phyloP scores from a whole-genome alignment of 257 asterid species.

The Ilex asprella region DNA sequence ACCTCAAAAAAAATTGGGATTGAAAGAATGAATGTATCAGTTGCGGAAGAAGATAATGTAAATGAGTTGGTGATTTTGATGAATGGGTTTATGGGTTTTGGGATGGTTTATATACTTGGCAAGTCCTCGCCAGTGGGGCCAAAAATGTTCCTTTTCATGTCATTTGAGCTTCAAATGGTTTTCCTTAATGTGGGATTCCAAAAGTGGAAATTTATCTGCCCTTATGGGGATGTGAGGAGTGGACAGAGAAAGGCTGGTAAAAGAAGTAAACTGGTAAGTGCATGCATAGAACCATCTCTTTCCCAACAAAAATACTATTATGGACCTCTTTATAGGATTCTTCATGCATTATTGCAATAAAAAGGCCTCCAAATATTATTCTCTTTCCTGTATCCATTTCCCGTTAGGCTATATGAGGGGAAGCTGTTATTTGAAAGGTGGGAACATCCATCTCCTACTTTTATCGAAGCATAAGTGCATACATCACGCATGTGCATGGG shows the following conservation, averaged over 20 bases:
- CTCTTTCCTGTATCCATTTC: too few species aligned
- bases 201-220: constrained; percentile 20
- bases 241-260: constrained; percentile 11
- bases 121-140: constrained; percentile 32
- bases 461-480: too few species aligned
- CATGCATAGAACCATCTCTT: constrained; percentile 15
- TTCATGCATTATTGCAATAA: too few species aligned
- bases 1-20: neutral
- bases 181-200: constrained; percentile 27
- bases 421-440: too few species aligned
- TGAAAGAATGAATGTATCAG: neutral
- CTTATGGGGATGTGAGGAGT: constrained; percentile 17
- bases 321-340: constrained; percentile 21
- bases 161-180: constrained; percentile 12
- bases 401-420: too few species aligned
- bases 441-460: too few species aligned
- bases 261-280: constrained; percentile 18
- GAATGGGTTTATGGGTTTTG: constrained; percentile 33
- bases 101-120: constrained; percentile 41
- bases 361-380: too few species aligned
- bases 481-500: too few species aligned
- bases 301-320: constrained; percentile 11
- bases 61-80: constrained; percentile 30
- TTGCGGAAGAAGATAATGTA: neutral
- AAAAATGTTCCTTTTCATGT: constrained; percentile 3